Conservation (phyloP, 306 rosid species). For the Aeschynomene evenia region DNA sequence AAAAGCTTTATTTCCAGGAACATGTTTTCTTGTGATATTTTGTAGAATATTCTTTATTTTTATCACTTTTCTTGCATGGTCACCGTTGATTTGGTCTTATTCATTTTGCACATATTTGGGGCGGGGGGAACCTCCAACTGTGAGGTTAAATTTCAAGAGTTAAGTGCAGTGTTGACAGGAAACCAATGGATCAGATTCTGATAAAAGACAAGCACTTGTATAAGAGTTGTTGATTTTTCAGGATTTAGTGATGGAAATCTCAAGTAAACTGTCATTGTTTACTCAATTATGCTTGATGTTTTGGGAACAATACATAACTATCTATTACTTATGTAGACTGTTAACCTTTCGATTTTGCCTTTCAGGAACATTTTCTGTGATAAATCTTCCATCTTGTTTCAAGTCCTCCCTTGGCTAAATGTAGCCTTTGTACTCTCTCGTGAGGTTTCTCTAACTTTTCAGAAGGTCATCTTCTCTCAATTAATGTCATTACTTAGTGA, state of each 20-base stretch:
- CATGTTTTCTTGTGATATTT: background rate
- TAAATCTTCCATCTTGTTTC: slow-evolving; percentile 49
- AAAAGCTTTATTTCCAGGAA: background rate
- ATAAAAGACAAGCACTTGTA: background rate
- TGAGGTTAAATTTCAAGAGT: background rate
- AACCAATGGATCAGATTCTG: background rate
- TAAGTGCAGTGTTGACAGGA: background rate
- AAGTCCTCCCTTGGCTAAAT: slow-evolving; percentile 71
- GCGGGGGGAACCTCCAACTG: background rate
- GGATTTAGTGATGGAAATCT: background rate
- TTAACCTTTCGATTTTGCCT: slow-evolving; percentile 18
- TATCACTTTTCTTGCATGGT: slow-evolving; percentile 8
- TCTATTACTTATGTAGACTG: slow-evolving; percentile 12
- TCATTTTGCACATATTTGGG: background rate
- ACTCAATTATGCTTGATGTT: background rate
- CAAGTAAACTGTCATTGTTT: slow-evolving; percentile 2
- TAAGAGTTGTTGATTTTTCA: background rate
- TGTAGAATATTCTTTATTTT: background rate
- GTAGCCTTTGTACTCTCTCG: slow-evolving; percentile 77
- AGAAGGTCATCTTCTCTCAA: slow-evolving; percentile 62
- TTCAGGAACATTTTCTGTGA: slow-evolving; percentile 62
- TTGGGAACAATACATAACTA: slow-evolving; percentile 21
- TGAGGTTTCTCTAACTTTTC: slow-evolving; percentile 76
- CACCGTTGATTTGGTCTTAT: background rate
- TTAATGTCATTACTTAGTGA: background rate